Evolutionary conservation across 495 filamentous ascomycete genomes (phyloP).

Genomic region (Talaromyces ruber): DNA sequence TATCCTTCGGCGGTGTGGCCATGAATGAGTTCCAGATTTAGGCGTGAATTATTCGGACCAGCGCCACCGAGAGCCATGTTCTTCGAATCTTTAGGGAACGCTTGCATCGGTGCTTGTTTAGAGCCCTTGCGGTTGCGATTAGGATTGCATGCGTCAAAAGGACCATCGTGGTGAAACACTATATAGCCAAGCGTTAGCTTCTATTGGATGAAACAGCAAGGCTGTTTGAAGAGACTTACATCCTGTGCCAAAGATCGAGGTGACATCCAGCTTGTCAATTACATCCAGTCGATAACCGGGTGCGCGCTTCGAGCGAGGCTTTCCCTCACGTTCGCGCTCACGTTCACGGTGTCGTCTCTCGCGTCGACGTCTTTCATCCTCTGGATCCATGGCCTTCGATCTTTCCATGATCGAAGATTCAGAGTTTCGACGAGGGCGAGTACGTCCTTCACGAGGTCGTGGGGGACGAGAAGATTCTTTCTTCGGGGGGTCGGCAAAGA

Average conservation of each 20-base stretch:
- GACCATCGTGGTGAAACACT: constrained; percentile 99
- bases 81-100: constrained; percentile 81
- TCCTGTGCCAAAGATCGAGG: constrained; percentile 91
- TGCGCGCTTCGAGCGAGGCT: constrained; percentile 35
- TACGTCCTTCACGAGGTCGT: constrained; percentile 19
- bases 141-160: constrained; percentile 96
- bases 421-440: constrained; percentile 76
- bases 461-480: constrained; percentile 19
- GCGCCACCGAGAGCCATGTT: constrained; percentile 90
- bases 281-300: constrained; percentile 68
- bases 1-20: constrained; percentile 79
- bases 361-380: constrained; percentile 67
- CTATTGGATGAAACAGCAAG: not conserved
- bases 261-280: constrained; percentile 96
- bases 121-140: constrained; percentile 84
- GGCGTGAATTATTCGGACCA: constrained; percentile 72
- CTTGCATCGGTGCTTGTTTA: constrained; percentile 87
- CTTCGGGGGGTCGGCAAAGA: constrained; percentile 50
- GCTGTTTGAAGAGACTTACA: constrained; percentile 47
- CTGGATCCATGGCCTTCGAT: constrained; percentile 51
- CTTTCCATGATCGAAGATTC: constrained; percentile 82
- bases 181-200: constrained; percentile 6
- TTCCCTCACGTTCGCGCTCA: constrained; percentile 56
- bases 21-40: constrained; percentile 77
- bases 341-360: constrained; percentile 67